These are phyloP conservation scores for Gonium pectorale DNA, from an alignment of 139 green algal genomes.

Conservation along the genomic window DNA sequence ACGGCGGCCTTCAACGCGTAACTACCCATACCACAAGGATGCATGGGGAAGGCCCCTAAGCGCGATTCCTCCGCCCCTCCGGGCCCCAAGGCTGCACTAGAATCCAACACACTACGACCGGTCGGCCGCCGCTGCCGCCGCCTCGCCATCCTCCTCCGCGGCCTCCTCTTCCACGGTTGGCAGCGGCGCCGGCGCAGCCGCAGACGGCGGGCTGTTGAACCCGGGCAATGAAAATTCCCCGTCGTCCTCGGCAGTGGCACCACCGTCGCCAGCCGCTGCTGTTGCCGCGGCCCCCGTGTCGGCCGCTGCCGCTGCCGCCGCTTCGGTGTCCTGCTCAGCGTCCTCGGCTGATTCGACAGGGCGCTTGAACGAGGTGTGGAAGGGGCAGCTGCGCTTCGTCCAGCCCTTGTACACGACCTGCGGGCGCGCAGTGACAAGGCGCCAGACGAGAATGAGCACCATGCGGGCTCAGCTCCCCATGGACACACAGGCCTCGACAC, in stretches of 20 bases:
- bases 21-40: too few relatives aligned
- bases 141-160: background rate
- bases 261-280: background rate
- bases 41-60: too few relatives aligned
- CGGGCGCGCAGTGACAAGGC: too few relatives aligned
- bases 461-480: too few relatives aligned
- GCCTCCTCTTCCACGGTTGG: background rate
- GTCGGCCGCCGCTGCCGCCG: too few relatives aligned
- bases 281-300: background rate
- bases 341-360: background rate
- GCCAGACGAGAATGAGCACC: too few relatives aligned
- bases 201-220: constrained; percentile 5
- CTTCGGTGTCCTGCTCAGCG: background rate
- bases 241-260: background rate
- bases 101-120: too few relatives aligned
- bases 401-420: constrained; percentile 48
- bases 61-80: too few relatives aligned
- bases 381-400: constrained; percentile 42
- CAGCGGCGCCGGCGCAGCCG: background rate
- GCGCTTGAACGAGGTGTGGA: constrained; percentile 29
- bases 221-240: constrained; percentile 19
- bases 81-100: too few relatives aligned
- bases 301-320: background rate
- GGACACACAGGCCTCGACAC: too few relatives aligned
- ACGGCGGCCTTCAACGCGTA: too few relatives aligned